phyloP scores from a whole-genome alignment of 345 rosid species.

The thale cress (Arabidopsis thaliana) region TAIR10.1 NC_003071.7:18477501-18478000 shows the following conservation, averaged over 20 bases:
- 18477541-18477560: slow-evolving; percentile 32
- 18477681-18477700: too few relatives aligned
- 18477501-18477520: slow-evolving; percentile 18
- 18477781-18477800: too few relatives aligned
- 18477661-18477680: too few relatives aligned
- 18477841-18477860: too few relatives aligned
- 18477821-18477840: too few relatives aligned
- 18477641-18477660: background rate
- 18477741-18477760: too few relatives aligned
- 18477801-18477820: too few relatives aligned
- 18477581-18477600: slow-evolving; percentile 23
- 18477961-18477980: slow-evolving; percentile 27
- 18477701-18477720: too few relatives aligned
- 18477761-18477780: too few relatives aligned
- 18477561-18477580: slow-evolving; percentile 35
- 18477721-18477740: too few relatives aligned
- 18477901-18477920: background rate
- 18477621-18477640: background rate
- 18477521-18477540: slow-evolving; percentile 28
- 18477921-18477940: slow-evolving; percentile 32
- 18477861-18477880: too few relatives aligned
- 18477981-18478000: background rate
- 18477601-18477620: slow-evolving; percentile 1
- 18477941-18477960: background rate
- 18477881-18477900: background rate